Evolutionary conservation across 2,329 filamentous ascomycete genomes (phyloP).

Genomic region (Monilinia fructigena): DNA sequence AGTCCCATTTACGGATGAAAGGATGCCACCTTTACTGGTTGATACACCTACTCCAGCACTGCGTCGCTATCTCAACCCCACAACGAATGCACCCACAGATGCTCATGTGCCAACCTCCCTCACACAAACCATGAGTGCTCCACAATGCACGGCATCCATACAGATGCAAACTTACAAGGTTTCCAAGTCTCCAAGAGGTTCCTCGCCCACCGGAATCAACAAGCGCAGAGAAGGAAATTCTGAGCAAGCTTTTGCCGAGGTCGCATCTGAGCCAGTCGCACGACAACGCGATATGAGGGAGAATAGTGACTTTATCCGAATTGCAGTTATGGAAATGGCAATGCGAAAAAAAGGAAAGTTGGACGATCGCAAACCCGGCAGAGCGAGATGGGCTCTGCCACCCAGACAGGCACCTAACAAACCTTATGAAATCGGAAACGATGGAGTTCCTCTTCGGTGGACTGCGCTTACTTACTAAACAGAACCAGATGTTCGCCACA

Average conservation of each 20-base stretch:
- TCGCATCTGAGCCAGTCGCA: slow-evolving; percentile 46
- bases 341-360: slow-evolving; percentile 67
- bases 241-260: slow-evolving; percentile 39
- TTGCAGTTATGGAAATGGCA: slow-evolving; percentile 70
- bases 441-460: slow-evolving; percentile 62
- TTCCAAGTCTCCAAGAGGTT: slow-evolving; percentile 36
- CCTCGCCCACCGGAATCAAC: slow-evolving; percentile 43
- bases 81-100: slow-evolving; percentile 51
- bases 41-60: slow-evolving; percentile 66
- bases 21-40: slow-evolving; percentile 59
- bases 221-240: slow-evolving; percentile 35
- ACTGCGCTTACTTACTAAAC: slow-evolving; percentile 42
- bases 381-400: slow-evolving; percentile 66
- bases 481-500: not conserved
- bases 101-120: slow-evolving; percentile 41
- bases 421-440: slow-evolving; percentile 55
- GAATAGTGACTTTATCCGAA: slow-evolving; percentile 68
- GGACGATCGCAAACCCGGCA: slow-evolving; percentile 63
- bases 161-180: slow-evolving; percentile 68
- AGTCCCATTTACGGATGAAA: slow-evolving; percentile 66
- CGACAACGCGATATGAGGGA: slow-evolving; percentile 68
- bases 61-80: slow-evolving; percentile 66
- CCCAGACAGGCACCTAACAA: slow-evolving; percentile 56
- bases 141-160: slow-evolving; percentile 62
- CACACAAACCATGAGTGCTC: slow-evolving; percentile 40